Conservation (phyloP, 257 asterid species). For the Eustoma russellianum region DNA sequence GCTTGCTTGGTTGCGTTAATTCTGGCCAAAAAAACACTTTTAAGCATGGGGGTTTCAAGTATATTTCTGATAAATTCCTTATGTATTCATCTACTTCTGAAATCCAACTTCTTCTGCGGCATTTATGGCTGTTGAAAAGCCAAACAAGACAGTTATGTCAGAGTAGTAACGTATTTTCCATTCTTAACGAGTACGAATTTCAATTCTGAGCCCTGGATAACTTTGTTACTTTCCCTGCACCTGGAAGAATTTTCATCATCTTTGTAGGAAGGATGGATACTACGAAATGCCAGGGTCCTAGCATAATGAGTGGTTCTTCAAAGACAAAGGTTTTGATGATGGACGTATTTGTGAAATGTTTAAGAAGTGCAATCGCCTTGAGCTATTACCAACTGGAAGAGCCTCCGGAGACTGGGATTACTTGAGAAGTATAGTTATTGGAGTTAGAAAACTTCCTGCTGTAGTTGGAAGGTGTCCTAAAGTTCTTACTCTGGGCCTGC, state of each 20-base stretch:
- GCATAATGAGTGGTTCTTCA: slow-evolving; percentile 98
- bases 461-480: slow-evolving; percentile 77
- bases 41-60: too few relatives aligned
- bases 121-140: too few relatives aligned
- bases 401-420: slow-evolving; percentile 94
- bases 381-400: slow-evolving; percentile 43
- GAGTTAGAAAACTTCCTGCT: slow-evolving; percentile 75
- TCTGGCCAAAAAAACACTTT: too few relatives aligned
- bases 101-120: too few relatives aligned
- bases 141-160: too few relatives aligned
- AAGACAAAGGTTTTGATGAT: slow-evolving; percentile 81
- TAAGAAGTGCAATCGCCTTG: slow-evolving; percentile 81
- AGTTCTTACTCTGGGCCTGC: slow-evolving; percentile 71
- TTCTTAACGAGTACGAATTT: too few relatives aligned
- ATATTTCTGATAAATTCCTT: too few relatives aligned
- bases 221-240: too few relatives aligned
- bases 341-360: slow-evolving; percentile 58
- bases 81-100: too few relatives aligned
- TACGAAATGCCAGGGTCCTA: slow-evolving; percentile 44
- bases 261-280: slow-evolving; percentile 58
- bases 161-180: too few relatives aligned
- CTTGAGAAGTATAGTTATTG: slow-evolving; percentile 82
- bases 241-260: neutral
- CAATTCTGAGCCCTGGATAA: too few relatives aligned
- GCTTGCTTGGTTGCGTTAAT: too few relatives aligned